Evolutionary conservation across 768 basidiomycete species (phyloP), one percentile per base, ranked within the genome.

Genomic region (Brasilioporus rufonigricans): DNA sequence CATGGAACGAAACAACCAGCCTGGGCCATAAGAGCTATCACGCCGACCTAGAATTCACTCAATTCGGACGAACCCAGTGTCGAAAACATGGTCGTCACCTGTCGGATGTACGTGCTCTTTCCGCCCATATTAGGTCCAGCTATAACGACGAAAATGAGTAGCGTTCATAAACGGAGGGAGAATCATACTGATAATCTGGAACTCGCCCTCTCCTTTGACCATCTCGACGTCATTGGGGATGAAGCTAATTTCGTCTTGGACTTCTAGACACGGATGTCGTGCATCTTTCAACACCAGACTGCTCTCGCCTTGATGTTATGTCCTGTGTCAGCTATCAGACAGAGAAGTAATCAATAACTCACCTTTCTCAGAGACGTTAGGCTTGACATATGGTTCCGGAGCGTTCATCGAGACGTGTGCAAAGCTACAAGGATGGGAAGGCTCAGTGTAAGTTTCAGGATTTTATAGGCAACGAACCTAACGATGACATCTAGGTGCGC

Each of bases 121-220:
- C 97, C 97, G 49, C 97, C 97, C 91, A 98, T 98, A 71, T 99
- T 99, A 0, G 97, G 97, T 6, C 97, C 97, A 21, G 96, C 90
- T 91, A 36, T 10, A 19, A 57, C 26, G 16, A 53, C 5, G 40
- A 50, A 13, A 47, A 31, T 65, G 8, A 57, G 47, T 0, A 32
- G 23, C 1, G 11, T 14, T 21, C 29, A 19, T 11, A 19, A 39
- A 36, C 14, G 36, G 10, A n/a, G 2, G 21, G 10, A 4, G 19
- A 12, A 24, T 59, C 84, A 56, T 62, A 90, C 89, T 98, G 61
- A 98, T 95, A 51, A 98, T 95, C 57, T 92, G 87, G 72, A 99
- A 95, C 70, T 98, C 96, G 61, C 91, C 93, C 57, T 86, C 77
- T 84, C 91, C 86, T 76, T 93, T 93, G 44, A 89, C 82, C 91